phyloP scores from a whole-genome alignment of 169 alveolate species.

The Plasmodium reichenowi region DNA sequence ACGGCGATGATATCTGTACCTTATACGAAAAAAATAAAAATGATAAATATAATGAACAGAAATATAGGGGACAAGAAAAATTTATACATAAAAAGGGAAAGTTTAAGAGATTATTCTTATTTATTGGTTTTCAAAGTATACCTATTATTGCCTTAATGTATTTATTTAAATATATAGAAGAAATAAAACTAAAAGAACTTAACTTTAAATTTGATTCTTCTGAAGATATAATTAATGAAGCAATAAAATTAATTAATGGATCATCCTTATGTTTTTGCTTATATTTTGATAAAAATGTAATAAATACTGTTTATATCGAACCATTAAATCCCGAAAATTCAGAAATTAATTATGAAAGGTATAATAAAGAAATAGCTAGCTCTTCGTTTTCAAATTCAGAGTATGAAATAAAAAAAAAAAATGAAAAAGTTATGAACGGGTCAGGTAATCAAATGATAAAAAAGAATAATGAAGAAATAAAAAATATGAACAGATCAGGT shows the following conservation, averaged over 20 bases:
- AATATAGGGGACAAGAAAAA: not conserved
- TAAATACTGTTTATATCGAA: constrained; percentile 48
- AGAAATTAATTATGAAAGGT: constrained; percentile 40
- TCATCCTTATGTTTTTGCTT: constrained; percentile 45
- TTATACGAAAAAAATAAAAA: not conserved
- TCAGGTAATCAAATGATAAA: not conserved
- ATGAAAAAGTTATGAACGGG: not conserved
- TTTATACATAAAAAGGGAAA: constrained; percentile 28
- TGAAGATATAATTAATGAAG: constrained; percentile 44
- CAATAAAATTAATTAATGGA: constrained; percentile 24
- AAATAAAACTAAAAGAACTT: constrained; percentile 37
- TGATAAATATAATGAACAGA: not conserved
- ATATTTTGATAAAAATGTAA: constrained; percentile 28
- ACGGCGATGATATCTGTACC: not conserved
- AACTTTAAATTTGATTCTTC: constrained; percentile 41
- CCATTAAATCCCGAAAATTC: constrained; percentile 39
- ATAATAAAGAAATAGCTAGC: not conserved
- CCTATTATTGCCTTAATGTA: constrained; percentile 66
- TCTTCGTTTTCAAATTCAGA: not conserved
- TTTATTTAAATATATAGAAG: constrained; percentile 54
- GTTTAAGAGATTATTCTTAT: constrained; percentile 47
- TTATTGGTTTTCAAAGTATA: constrained; percentile 58
- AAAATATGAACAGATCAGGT: too few species aligned
- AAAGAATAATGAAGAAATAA: too few species aligned
- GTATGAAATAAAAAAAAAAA: not conserved